Evolutionary conservation across 2,329 filamentous ascomycete genomes (phyloP), one percentile per base, ranked within the genome.

Genomic region (Ascochyta lentis): DNA sequence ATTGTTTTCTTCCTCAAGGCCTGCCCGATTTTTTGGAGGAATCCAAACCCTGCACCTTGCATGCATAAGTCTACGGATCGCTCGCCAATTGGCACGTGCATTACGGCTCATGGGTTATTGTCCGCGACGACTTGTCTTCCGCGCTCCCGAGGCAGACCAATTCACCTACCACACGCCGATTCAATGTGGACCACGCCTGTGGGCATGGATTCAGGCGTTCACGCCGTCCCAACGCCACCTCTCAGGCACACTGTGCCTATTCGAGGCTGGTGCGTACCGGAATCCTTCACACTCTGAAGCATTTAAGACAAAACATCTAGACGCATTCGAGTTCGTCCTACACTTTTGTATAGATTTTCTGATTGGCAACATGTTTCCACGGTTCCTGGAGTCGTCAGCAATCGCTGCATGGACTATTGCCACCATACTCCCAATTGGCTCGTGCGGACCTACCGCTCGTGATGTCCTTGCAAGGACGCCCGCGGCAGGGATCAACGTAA

Each of bases 401-500:
- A 22, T 52, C 37, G 42, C 53, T 54, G 58, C 49, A 6, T 54
- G 49, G 49, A 44, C 58, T 3, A 40, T 49, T 34, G 24, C 45
- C 45, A 55, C 60, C 7, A 39, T 61, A 4, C 39, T 63, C 27
- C 37, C 58, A 2, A 16, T 52, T 22, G 55, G 37, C 35, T 59
- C 54, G 2, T 54, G 54, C 45, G 59, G 50, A 9, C 58, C 60
- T 24, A 47, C 58, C 9, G 8, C 40, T n/a, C 23, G 47, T 31
- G 43, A 55, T 45, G n/a, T 59, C 15, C 58, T 58, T 12, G 24
- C 50, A 7, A 52, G 55, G 26, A 60, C 57, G 7, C 51, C 61
- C 29, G 61, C 55, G 4, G 47, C 37, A 23, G 61, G 60, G 15
- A 58, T 66, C 22, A 60, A 68, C 24, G 45, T 66, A 5, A 52